A percentile compares a stretch with the other conserved stretches of the same genome.
Conservation (phyloP, 139 green algal species). For the Chlamydomonas schloesseri region DNA sequence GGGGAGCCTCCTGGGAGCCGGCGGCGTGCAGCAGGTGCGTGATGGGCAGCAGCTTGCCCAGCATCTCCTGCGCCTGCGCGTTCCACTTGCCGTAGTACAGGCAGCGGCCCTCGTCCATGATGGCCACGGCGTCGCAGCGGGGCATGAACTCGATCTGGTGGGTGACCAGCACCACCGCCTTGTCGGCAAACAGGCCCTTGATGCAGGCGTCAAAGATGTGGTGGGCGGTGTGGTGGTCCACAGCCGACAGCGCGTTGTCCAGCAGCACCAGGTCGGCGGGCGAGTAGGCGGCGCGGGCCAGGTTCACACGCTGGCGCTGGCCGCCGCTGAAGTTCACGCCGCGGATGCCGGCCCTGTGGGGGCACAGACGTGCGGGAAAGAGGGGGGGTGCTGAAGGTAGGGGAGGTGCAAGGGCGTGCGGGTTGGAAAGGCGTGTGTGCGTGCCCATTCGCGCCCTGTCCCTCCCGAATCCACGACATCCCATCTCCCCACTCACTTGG, state of each 20-base stretch:
- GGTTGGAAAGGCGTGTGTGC: neutral
- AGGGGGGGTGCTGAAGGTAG: too few species aligned
- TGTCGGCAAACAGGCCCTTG: slow-evolving; percentile 47
- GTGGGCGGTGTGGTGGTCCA: slow-evolving; percentile 65
- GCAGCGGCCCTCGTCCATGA: slow-evolving; percentile 68
- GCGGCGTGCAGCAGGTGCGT: slow-evolving; percentile 66
- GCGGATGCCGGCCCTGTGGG: slow-evolving; percentile 57
- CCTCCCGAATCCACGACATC: too few species aligned
- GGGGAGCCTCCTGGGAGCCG: slow-evolving; percentile 56
- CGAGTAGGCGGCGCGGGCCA: slow-evolving; percentile 59
- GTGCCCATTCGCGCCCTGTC: neutral
- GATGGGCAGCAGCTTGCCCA: slow-evolving; percentile 60
- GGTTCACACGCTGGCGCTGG: slow-evolving; percentile 68
- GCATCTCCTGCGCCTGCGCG: slow-evolving; percentile 52
- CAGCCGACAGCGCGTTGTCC: slow-evolving; percentile 64
- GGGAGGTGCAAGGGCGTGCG: too few species aligned
- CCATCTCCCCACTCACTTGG: slow-evolving; percentile 26
- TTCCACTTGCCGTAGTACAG: slow-evolving; percentile 74
- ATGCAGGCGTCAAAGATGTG: slow-evolving; percentile 61
- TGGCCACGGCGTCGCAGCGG: slow-evolving; percentile 62
- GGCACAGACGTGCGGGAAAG: too few species aligned
- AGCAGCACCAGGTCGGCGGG: slow-evolving; percentile 59
- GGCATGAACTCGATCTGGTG: slow-evolving; percentile 51
- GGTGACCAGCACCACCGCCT: slow-evolving; percentile 27
- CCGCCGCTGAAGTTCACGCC: slow-evolving; percentile 72